Percentiles rank a stretch among this genome's conserved stretches.
phyloP scores from a whole-genome alignment of 2,329 filamentous ascomycete species.

The Aspergillus sp. region DNA sequence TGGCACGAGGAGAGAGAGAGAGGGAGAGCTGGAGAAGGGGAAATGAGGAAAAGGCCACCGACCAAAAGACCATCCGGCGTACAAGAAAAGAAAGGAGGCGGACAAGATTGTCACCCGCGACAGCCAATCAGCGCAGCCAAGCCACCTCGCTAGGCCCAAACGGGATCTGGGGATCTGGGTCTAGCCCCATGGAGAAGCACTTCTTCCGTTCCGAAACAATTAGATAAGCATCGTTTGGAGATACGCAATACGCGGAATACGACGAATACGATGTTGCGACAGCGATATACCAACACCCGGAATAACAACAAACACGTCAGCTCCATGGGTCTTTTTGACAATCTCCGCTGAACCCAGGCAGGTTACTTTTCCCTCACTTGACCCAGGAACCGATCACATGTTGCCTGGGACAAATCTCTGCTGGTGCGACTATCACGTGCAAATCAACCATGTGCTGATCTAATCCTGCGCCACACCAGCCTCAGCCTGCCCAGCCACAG shows the following conservation, averaged over 20 bases:
- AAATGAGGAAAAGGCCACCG: conserved; percentile 3
- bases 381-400: too few relatives aligned
- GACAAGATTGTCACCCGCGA: conserved; percentile 11
- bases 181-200: conserved; percentile 2
- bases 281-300: neutral
- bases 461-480: conserved; percentile 8
- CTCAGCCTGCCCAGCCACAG: neutral
- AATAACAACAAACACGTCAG: neutral
- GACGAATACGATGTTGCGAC: neutral
- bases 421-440: conserved; percentile 2
- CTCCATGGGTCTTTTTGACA: neutral
- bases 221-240: neutral
- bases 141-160: conserved; percentile 10
- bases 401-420: too few relatives aligned
- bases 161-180: conserved; percentile 12
- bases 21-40: conserved; percentile 4
- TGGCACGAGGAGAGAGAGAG: conserved; percentile 8
- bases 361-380: too few relatives aligned
- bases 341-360: too few relatives aligned
- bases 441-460: neutral
- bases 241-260: neutral
- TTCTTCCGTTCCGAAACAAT: neutral
- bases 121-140: conserved; percentile 15
- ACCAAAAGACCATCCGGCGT: conserved; percentile 4
- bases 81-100: conserved; percentile 21